phyloP scores from a whole-genome alignment of 2,329 filamentous ascomycete species.

The Colletotrichum sidae region DNA sequence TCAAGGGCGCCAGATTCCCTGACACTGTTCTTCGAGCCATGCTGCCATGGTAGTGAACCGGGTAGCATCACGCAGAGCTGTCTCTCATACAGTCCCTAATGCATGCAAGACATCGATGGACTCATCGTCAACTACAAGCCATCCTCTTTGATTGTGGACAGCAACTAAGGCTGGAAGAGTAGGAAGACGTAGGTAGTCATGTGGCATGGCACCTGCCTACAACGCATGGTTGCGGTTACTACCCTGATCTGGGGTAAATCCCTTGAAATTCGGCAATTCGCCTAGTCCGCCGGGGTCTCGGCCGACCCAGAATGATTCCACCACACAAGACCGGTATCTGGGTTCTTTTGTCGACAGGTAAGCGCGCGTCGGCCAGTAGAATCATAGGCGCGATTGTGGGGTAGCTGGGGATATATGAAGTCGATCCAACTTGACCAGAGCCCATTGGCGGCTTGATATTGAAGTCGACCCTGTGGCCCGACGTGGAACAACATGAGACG shows the following conservation, averaged over 20 bases:
- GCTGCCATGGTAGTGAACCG: no score
- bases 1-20: no score
- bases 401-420: slow-evolving; percentile 24
- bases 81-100: no score
- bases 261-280: slow-evolving; percentile 21
- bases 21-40: no score
- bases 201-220: not conserved
- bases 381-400: slow-evolving; percentile 3
- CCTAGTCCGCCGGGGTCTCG: not conserved
- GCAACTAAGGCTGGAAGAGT: no score
- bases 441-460: slow-evolving; percentile 14
- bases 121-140: no score
- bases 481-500: not conserved
- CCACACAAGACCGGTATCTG: slow-evolving; percentile 20
- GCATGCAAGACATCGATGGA: no score
- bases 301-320: slow-evolving; percentile 16
- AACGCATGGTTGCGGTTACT: slow-evolving; percentile 8
- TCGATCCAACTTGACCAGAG: slow-evolving; percentile 22
- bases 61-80: no score
- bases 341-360: not conserved
- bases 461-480: not conserved
- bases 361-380: slow-evolving; percentile 9
- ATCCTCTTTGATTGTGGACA: no score
- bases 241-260: slow-evolving; percentile 28
- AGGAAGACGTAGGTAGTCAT: not conserved